Evolutionary conservation across 2,329 filamentous ascomycete species (phyloP).

Genomic region (Diaporthe eres): DNA sequence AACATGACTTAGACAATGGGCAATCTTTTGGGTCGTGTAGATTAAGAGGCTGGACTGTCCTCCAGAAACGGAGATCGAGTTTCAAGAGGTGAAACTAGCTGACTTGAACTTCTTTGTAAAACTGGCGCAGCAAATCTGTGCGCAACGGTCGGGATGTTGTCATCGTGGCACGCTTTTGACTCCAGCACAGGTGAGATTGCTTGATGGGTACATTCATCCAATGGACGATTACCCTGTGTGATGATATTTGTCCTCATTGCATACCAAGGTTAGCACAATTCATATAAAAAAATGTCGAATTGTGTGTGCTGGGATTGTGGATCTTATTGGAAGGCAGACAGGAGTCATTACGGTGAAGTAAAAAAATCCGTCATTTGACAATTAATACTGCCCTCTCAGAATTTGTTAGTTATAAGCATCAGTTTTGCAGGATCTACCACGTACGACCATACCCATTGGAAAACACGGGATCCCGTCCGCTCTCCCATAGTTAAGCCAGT

Average conservation of each 20-base stretch:
- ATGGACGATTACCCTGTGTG: not conserved
- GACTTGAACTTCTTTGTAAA: not conserved
- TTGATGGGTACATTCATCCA: not conserved
- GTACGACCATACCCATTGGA: conserved; percentile 2
- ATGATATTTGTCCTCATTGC: too few species aligned
- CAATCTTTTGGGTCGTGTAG: not conserved
- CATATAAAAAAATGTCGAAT: too few species aligned
- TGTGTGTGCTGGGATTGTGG: too few species aligned
- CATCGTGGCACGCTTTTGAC: not conserved
- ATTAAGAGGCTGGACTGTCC: not conserved
- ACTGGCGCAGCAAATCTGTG: not conserved
- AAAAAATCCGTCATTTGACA: too few species aligned
- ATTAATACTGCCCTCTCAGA: too few species aligned
- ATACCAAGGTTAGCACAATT: too few species aligned
- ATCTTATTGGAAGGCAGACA: too few species aligned
- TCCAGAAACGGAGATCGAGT: not conserved
- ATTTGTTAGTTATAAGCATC: too few species aligned
- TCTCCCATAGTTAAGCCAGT: not conserved
- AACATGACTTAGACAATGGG: too few species aligned
- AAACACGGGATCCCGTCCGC: conserved; percentile 3
- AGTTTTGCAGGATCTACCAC: not conserved
- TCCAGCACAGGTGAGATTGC: not conserved
- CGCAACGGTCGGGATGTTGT: not conserved
- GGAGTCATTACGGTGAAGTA: too few species aligned
- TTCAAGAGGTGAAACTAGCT: not conserved